Percentiles rank a stretch among this genome's conserved stretches.
These are phyloP conservation scores for Mucor mucedo DNA, from an alignment of 371 early-diverging fungal species.

Conservation along the genomic window DNA sequence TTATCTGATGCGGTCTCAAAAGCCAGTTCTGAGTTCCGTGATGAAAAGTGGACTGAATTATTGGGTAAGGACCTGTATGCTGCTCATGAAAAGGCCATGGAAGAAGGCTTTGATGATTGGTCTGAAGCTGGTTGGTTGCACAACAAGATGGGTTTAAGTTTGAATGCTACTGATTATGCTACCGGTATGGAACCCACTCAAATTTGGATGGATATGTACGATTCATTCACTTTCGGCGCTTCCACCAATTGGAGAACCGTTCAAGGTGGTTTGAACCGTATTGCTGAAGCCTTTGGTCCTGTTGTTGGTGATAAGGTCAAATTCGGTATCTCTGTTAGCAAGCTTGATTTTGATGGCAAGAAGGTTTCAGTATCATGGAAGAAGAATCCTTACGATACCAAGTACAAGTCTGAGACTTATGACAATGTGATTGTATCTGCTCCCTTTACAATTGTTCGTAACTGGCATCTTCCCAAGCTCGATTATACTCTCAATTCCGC, in stretches of 20 bases:
- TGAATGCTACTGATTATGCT: conserved; percentile 33
- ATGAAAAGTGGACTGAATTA: conserved; percentile 28
- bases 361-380: conserved; percentile 41
- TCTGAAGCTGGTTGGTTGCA: conserved; percentile 40
- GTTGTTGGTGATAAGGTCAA: conserved; percentile 35
- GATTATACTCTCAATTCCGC: conserved; percentile 30
- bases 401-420: conserved; percentile 28
- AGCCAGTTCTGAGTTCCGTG: conserved; percentile 18
- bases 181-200: conserved; percentile 24
- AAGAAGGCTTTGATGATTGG: conserved; percentile 41
- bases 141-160: conserved; percentile 35
- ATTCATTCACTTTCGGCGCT: conserved; percentile 25
- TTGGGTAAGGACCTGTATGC: conserved; percentile 36
- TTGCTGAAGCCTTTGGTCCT: conserved; percentile 37
- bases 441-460: conserved; percentile 38
- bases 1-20: conserved; percentile 11
- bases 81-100: conserved; percentile 35
- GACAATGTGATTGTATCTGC: conserved; percentile 42
- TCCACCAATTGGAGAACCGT: conserved; percentile 36
- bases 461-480: conserved; percentile 43
- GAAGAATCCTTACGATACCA: conserved; percentile 24
- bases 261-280: conserved; percentile 38
- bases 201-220: conserved; percentile 33
- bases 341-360: conserved; percentile 28
- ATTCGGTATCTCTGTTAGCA: conserved; percentile 26